phyloP scores from a whole-genome alignment of 192 early-diverging fungal genomes.

The Chytriomyces sp. region DNA sequence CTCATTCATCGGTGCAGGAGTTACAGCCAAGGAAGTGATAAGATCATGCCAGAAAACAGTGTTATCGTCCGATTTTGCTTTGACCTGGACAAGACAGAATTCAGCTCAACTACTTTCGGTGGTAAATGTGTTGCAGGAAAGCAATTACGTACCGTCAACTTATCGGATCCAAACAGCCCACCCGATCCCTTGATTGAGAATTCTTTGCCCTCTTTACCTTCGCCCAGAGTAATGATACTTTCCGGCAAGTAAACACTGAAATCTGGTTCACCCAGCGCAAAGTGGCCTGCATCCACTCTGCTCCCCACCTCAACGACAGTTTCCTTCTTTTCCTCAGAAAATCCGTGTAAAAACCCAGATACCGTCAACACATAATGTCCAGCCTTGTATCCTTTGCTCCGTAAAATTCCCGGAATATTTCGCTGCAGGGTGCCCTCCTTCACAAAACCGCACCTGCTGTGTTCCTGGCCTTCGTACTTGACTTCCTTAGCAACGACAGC shows the following conservation, averaged over 20 bases:
- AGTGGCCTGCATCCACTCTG: slow-evolving; percentile 25
- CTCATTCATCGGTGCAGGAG: slow-evolving; percentile 29
- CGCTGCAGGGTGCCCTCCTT: slow-evolving; percentile 34
- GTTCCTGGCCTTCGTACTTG: slow-evolving; percentile 38
- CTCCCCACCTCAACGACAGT: slow-evolving; percentile 40
- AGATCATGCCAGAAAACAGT: slow-evolving; percentile 40
- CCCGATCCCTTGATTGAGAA: slow-evolving; percentile 45
- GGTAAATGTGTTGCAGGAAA: background rate
- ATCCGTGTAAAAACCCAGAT: slow-evolving; percentile 50
- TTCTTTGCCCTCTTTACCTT: slow-evolving; percentile 59
- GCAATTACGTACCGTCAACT: slow-evolving; percentile 46
- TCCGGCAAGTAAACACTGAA: slow-evolving; percentile 52
- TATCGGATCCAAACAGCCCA: slow-evolving; percentile 51
- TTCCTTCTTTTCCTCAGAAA: slow-evolving; percentile 41
- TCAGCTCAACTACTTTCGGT: background rate
- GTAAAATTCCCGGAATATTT: slow-evolving; percentile 38
- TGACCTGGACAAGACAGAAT: slow-evolving; percentile 1
- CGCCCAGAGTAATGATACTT: slow-evolving; percentile 45
- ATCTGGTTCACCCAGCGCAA: slow-evolving; percentile 39
- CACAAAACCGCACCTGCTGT: slow-evolving; percentile 44
- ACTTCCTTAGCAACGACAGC: slow-evolving; percentile 19
- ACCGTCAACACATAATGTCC: slow-evolving; percentile 48
- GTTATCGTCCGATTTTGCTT: slow-evolving; percentile 27
- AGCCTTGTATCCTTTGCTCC: slow-evolving; percentile 45
- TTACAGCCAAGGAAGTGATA: slow-evolving; percentile 26